Conservation (phyloP, 2,329 filamentous ascomycete genomes). For the Claviceps fusiformis region DNA sequence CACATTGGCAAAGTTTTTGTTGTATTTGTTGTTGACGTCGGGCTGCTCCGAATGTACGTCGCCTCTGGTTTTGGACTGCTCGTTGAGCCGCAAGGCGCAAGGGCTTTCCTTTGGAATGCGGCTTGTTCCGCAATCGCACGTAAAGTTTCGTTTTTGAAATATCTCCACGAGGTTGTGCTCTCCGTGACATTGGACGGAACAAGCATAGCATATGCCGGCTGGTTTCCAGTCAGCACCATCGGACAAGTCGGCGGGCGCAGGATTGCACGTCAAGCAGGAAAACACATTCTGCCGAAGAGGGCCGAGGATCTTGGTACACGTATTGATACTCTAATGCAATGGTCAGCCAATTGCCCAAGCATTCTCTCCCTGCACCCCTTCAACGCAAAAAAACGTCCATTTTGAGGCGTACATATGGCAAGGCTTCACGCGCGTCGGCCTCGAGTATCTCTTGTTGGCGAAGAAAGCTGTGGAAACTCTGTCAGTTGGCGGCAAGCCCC, state of each 20-base stretch:
- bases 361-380: no score
- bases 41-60: slow-evolving; percentile 64
- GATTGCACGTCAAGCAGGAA: slow-evolving; percentile 87
- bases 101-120: slow-evolving; percentile 57
- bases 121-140: slow-evolving; percentile 89
- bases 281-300: slow-evolving; percentile 79
- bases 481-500: background rate
- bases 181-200: slow-evolving; percentile 91
- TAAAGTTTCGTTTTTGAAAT: slow-evolving; percentile 89
- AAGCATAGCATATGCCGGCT: slow-evolving; percentile 90
- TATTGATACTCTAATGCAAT: slow-evolving; percentile 64
- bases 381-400: background rate
- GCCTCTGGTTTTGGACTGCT: slow-evolving; percentile 61
- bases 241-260: slow-evolving; percentile 49
- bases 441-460: slow-evolving; percentile 81
- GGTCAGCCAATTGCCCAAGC: slow-evolving; percentile 13
- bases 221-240: slow-evolving; percentile 40
- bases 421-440: slow-evolving; percentile 83
- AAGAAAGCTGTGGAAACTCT: slow-evolving; percentile 52
- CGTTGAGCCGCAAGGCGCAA: slow-evolving; percentile 63
- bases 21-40: slow-evolving; percentile 68
- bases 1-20: slow-evolving; percentile 84
- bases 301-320: slow-evolving; percentile 82
- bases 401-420: slow-evolving; percentile 61
- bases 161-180: slow-evolving; percentile 92